Evolutionary conservation across 495 filamentous ascomycete species (phyloP).

Genomic region (Aspergillus homomorphus): DNA sequence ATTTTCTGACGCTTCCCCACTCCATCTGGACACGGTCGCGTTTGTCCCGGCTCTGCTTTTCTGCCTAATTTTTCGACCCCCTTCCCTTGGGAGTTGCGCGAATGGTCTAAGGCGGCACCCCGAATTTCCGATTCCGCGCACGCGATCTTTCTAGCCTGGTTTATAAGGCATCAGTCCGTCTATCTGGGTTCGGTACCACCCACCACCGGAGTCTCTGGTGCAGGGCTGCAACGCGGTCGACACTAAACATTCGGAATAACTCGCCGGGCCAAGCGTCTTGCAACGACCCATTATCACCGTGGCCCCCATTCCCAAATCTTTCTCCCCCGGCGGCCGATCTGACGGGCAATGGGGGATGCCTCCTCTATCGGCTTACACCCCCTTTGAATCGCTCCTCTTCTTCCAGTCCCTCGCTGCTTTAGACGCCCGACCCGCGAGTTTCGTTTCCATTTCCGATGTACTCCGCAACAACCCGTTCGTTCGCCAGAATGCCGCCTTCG

Average conservation of each 20-base stretch:
- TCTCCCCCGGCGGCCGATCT: constrained; percentile 41
- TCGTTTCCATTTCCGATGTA: constrained; percentile 67
- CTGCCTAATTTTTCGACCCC: constrained; percentile 7
- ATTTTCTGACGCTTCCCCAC: not conserved
- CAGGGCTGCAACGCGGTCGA: not conserved
- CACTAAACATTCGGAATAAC: not conserved
- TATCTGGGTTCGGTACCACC: not conserved
- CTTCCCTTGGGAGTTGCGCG: constrained; percentile 17
- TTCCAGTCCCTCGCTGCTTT: constrained; percentile 76
- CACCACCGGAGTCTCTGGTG: constrained; percentile 5
- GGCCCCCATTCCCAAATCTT: constrained; percentile 40
- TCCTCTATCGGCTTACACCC: constrained; percentile 67
- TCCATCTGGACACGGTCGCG: constrained; percentile 8
- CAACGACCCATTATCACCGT: constrained; percentile 30
- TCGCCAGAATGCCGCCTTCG: constrained; percentile 62
- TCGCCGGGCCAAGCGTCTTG: constrained; percentile 16
- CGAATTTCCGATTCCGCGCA: constrained; percentile 8
- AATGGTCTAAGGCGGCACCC: constrained; percentile 19
- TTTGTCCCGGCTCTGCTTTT: constrained; percentile 1
- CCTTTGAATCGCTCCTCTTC: constrained; percentile 83
- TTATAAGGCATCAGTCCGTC: not conserved
- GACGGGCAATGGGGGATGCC: constrained; percentile 52
- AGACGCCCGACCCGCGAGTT: constrained; percentile 62
- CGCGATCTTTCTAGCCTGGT: constrained; percentile 4
- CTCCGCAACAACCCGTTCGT: constrained; percentile 69